phyloP scores from a whole-genome alignment of 371 early-diverging fungal genomes.

The Mortierella sp. region DNA sequence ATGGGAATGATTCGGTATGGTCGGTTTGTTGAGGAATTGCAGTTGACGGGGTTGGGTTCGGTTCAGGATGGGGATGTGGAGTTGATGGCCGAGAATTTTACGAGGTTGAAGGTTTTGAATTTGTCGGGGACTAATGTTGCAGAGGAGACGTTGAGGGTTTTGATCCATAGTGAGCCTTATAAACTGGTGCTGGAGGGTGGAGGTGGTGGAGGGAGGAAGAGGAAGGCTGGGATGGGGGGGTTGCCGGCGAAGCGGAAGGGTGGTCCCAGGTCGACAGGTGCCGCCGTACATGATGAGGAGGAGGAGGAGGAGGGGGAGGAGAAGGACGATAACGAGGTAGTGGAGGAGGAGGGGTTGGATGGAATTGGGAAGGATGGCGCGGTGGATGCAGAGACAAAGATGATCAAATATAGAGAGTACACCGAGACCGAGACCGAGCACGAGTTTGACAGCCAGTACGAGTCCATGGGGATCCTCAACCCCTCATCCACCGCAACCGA shows the following conservation, averaged over 20 bases:
- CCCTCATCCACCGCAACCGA: constrained; percentile 25
- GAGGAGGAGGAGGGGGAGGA: neutral
- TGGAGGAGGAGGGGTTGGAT: neutral
- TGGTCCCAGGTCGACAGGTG: neutral
- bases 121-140: constrained; percentile 29
- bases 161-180: constrained; percentile 43
- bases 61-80: constrained; percentile 38
- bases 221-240: neutral
- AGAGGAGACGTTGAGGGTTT: constrained; percentile 28
- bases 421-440: constrained; percentile 43
- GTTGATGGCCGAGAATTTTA: constrained; percentile 34
- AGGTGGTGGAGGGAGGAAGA: neutral
- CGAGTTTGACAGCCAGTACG: constrained; percentile 30
- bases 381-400: constrained; percentile 4
- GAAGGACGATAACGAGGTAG: neutral
- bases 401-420: constrained; percentile 20
- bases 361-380: neutral
- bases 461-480: constrained; percentile 17
- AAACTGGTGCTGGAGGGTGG: neutral
- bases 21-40: constrained; percentile 18
- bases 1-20: constrained; percentile 38
- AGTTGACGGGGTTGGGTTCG: neutral
- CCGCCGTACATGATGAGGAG: neutral
- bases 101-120: constrained; percentile 22
- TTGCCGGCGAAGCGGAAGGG: neutral